A percentile compares a stretch with the other conserved stretches of the same genome.
Evolutionary conservation across 2,329 filamentous ascomycete genomes (phyloP).

Genomic region (Cucurbitaria berberidis): DNA sequence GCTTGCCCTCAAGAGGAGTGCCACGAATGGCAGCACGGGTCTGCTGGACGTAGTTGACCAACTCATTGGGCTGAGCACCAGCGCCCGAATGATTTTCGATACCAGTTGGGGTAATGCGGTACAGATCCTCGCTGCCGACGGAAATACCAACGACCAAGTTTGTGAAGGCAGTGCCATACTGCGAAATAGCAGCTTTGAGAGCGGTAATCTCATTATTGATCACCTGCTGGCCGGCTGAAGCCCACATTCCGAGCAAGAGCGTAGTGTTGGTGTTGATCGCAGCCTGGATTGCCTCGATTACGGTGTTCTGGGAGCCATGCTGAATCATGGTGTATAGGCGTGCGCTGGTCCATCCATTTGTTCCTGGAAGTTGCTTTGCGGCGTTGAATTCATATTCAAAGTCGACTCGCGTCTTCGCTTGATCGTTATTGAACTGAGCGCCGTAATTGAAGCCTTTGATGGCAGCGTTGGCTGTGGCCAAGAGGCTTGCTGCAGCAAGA

Average conservation of each 20-base stretch:
- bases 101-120: slow-evolving; percentile 68
- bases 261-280: slow-evolving; percentile 80
- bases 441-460: slow-evolving; percentile 75
- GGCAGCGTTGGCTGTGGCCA: slow-evolving; percentile 49
- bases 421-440: slow-evolving; percentile 64
- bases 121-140: slow-evolving; percentile 80
- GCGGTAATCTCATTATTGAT: slow-evolving; percentile 78
- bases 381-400: slow-evolving; percentile 74
- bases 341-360: slow-evolving; percentile 65
- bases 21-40: slow-evolving; percentile 68
- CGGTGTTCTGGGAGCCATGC: slow-evolving; percentile 66
- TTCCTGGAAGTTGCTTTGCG: slow-evolving; percentile 68
- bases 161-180: slow-evolving; percentile 71
- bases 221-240: slow-evolving; percentile 66
- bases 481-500: slow-evolving; percentile 45
- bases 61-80: slow-evolving; percentile 66
- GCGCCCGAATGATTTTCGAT: slow-evolving; percentile 66
- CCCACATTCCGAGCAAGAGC: slow-evolving; percentile 84
- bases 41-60: slow-evolving; percentile 74
- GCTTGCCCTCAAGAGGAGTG: slow-evolving; percentile 63
- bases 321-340: slow-evolving; percentile 80
- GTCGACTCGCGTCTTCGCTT: slow-evolving; percentile 65
- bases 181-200: slow-evolving; percentile 69
- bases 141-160: slow-evolving; percentile 79
- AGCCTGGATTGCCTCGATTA: slow-evolving; percentile 76